These are phyloP conservation scores for Silene latifolia DNA, from an alignment of 148 eudicot species.

Conservation along the genomic window DNA sequence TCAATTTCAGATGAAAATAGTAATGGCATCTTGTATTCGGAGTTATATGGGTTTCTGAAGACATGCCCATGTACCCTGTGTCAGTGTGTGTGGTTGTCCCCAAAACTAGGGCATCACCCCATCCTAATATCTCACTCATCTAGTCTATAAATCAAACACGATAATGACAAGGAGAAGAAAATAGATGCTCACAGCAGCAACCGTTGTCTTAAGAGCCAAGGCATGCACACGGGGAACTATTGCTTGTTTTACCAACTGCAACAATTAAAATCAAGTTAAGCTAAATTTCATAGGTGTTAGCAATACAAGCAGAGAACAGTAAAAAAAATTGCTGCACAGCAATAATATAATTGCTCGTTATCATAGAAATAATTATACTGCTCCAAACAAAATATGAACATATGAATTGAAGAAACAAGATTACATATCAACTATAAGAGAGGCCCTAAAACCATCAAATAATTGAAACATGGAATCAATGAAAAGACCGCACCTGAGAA, in stretches of 20 bases:
- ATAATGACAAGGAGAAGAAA: background rate
- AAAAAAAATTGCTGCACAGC: background rate
- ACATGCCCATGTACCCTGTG: background rate
- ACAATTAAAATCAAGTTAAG: conserved; percentile 11
- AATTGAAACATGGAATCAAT: background rate
- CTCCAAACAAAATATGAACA: background rate
- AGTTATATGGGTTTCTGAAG: background rate
- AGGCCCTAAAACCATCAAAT: background rate
- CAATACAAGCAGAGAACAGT: background rate
- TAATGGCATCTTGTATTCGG: background rate
- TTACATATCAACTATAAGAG: background rate
- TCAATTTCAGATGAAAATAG: background rate
- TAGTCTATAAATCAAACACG: background rate
- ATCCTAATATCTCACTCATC: background rate
- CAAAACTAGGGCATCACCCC: background rate
- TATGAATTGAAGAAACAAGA: background rate
- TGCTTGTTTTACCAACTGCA: conserved; percentile 83
- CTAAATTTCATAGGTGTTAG: conserved; percentile 3
- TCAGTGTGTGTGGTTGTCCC: background rate
- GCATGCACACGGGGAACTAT: conserved; percentile 86
- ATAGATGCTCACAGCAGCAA: conserved; percentile 78
- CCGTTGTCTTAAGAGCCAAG: conserved; percentile 92
- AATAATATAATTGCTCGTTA: background rate
- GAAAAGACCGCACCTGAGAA: conserved; percentile 54
- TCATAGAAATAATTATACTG: background rate